phyloP scores from a whole-genome alignment of 169 alveolate genomes.

The Eimeria brunetti region DNA sequence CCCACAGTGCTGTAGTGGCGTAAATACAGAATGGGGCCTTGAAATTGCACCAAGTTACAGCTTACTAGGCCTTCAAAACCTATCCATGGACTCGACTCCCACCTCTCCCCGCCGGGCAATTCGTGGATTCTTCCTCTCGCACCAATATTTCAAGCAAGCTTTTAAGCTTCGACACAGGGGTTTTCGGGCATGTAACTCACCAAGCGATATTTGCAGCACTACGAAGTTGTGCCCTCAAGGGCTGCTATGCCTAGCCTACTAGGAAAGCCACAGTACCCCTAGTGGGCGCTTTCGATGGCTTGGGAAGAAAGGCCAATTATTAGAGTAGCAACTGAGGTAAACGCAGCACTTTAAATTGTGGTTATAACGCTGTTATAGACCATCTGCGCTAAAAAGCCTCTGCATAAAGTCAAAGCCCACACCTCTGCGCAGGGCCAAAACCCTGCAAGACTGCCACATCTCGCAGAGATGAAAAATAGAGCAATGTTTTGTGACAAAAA shows the following conservation, averaged over 20 bases:
- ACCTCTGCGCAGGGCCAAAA: not conserved
- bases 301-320: too few species aligned
- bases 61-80: not conserved
- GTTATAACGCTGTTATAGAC: not conserved
- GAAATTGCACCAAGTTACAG: not conserved
- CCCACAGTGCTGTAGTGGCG: conserved; percentile 28
- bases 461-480: not conserved
- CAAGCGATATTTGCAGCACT: not conserved
- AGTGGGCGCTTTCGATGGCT: not conserved
- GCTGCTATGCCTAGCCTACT: not conserved
- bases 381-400: not conserved
- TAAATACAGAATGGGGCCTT: not conserved
- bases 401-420: not conserved
- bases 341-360: not conserved
- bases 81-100: not conserved
- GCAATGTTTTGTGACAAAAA: not conserved
- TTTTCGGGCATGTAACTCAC: too few species aligned
- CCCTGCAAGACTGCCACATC: not conserved
- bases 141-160: not conserved
- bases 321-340: not conserved
- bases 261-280: not conserved
- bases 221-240: too few species aligned
- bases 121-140: not conserved
- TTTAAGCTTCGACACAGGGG: not conserved
- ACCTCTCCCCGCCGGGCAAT: not conserved